phyloP scores from a whole-genome alignment of 805 yeast genomes.

The Metschnikowia noctiluminum region DNA sequence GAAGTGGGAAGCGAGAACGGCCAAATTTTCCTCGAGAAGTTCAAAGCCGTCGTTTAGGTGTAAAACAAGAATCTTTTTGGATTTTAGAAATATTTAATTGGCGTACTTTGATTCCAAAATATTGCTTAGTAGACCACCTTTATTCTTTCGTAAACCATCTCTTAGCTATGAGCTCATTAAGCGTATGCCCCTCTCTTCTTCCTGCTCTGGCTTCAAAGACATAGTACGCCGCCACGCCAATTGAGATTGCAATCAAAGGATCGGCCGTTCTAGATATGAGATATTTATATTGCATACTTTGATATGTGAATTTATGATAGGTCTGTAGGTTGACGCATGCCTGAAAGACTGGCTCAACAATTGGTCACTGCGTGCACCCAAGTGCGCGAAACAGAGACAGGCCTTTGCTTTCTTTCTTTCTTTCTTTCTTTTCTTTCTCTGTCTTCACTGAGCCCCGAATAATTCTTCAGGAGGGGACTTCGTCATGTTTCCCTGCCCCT shows the following conservation, averaged over 20 bases:
- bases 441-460: too few species aligned
- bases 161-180: constrained; percentile 50
- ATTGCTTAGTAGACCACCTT: not conserved
- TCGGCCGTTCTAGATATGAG: constrained; percentile 54
- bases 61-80: not conserved
- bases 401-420: too few species aligned
- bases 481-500: not conserved
- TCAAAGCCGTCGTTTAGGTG: constrained; percentile 14
- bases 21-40: constrained; percentile 26
- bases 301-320: too few species aligned
- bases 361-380: not conserved
- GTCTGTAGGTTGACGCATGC: too few species aligned
- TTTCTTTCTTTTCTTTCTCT: too few species aligned
- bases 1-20: constrained; percentile 29
- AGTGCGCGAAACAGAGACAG: not conserved
- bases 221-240: constrained; percentile 64
- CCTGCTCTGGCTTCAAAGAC: constrained; percentile 58
- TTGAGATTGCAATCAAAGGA: constrained; percentile 58
- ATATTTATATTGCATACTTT: constrained; percentile 40
- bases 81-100: too few species aligned
- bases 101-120: too few species aligned
- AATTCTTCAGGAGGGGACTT: too few species aligned
- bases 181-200: constrained; percentile 56
- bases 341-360: too few species aligned
- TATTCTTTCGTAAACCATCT: constrained; percentile 9